A percentile compares a stretch with the other conserved stretches of the same genome.
phyloP scores from a whole-genome alignment of 1,139 yeast species.

The Oligophagozyma castellii region DNA sequence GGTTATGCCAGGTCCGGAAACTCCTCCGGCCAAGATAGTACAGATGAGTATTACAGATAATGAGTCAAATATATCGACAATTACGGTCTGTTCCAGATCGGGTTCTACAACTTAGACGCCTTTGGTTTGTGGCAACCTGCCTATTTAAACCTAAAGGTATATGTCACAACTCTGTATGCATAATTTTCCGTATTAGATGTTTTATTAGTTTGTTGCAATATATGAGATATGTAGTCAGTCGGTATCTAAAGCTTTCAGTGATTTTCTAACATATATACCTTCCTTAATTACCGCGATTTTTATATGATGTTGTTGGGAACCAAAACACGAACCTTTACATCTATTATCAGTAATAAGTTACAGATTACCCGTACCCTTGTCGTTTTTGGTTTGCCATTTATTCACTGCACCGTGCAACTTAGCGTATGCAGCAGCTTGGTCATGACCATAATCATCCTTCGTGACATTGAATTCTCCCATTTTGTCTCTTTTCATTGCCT shows the following conservation, averaged over 20 bases:
- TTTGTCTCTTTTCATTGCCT: not conserved
- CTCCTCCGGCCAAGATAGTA: too few species aligned
- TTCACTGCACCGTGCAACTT: not conserved
- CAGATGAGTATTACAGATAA: too few species aligned
- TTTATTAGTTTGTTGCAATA: too few species aligned
- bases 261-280: not conserved
- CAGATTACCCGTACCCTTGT: too few species aligned
- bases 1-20: too few species aligned
- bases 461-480: not conserved
- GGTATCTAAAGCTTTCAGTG: not conserved
- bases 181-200: not conserved
- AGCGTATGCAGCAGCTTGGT: slow-evolving; percentile 1
- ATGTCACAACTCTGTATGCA: not conserved
- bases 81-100: not conserved
- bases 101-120: not conserved
- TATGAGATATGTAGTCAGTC: too few species aligned
- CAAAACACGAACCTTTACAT: not conserved
- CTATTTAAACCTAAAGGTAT: too few species aligned
- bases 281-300: too few species aligned
- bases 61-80: too few species aligned
- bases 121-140: too few species aligned
- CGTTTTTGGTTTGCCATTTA: not conserved
- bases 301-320: not conserved
- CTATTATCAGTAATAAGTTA: too few species aligned
- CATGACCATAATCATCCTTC: not conserved